Evolutionary conservation across 257 asterid genomes (phyloP), one percentile per base, ranked within the genome.

Genomic region (Forsythia suspensa): DNA sequence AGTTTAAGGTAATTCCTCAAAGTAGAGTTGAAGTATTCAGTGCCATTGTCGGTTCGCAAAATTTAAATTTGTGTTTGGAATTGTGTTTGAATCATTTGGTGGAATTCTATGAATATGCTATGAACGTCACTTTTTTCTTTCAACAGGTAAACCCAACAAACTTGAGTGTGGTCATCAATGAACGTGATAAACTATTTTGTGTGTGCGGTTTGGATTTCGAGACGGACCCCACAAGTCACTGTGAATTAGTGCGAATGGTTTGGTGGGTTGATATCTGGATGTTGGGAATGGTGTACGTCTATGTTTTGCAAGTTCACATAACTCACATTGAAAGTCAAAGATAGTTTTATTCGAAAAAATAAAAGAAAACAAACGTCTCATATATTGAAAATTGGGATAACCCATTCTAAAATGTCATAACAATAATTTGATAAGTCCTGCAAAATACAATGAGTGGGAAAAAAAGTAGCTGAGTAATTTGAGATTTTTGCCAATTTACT

Each of bases 241-340:
- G 3, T 51, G 52, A 44, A 51, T 51, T 3, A 51, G 0, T 3
- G 34, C 2, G 34, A 39, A 70, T 24, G 21, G 21, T 12, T 8
- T 70, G 12, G 73, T 13, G 3, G 63, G 72, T 6, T 41, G 20
- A 6, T 65, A 40, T 40, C 10, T 16, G 0, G 44, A 0, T 20
- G 11, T 38, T 4, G 41, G 11, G 20, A 8, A 75, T 34, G 61
- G 7, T 1, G 20, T 21, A 4, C 38, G 39, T 7, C 9, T n/a
- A 21, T 65, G 42, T 65, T 76, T 59, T 9, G 72, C 37, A 15
- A 63, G 43, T 21, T 76, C 42, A 13, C 73, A 76, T n/a, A 63
- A 3, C 6, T 76, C 63, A 59, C 73, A 61, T 0, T 41, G 40
- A 11, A 16, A n/a, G 12, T 4, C 3, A 18, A 16, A 37, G 5